These are phyloP conservation scores for Pichia sp. DNA, from an alignment of 1,139 yeast genomes.

Conservation along the genomic window DNA sequence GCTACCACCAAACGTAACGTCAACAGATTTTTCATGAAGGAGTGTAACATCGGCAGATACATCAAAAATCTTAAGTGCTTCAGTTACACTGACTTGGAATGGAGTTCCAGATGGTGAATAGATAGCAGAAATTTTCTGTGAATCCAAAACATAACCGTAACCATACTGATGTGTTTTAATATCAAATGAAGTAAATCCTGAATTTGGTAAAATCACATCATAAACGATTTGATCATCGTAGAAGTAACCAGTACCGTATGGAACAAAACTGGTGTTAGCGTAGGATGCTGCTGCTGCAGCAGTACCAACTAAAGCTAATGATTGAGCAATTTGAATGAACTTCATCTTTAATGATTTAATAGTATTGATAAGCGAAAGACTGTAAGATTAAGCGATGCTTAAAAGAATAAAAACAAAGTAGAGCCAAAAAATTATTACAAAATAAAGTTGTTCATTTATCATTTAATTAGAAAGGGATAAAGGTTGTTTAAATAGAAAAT, in stretches of 20 bases:
- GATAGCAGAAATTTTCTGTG: constrained; percentile 12
- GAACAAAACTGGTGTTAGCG: constrained; percentile 15
- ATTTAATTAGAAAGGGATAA: not conserved
- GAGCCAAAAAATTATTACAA: too few species aligned
- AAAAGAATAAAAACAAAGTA: not conserved
- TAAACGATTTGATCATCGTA: constrained; percentile 16
- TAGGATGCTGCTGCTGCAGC: constrained; percentile 19
- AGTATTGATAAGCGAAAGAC: constrained; percentile 9
- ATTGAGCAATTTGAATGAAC: constrained; percentile 15
- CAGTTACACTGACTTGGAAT: constrained; percentile 7
- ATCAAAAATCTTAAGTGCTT: constrained; percentile 10
- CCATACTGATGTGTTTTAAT: constrained; percentile 19
- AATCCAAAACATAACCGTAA: constrained; percentile 20
- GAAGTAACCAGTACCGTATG: constrained; percentile 23
- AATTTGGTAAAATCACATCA: constrained; percentile 20
- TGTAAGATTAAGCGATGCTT: not conserved
- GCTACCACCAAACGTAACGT: constrained; percentile 13
- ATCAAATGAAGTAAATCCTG: constrained; percentile 19
- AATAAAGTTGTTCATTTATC: not conserved
- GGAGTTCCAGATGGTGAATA: constrained; percentile 14
- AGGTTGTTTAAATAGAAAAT: too few species aligned
- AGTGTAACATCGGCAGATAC: constrained; percentile 11
- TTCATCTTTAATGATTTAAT: constrained; percentile 18
- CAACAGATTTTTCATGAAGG: constrained; percentile 15
- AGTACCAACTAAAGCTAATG: constrained; percentile 18